Evolutionary conservation across 2,329 filamentous ascomycete genomes (phyloP), one percentile per base, ranked within the genome.

Genomic region (Zasmidium cellare): DNA sequence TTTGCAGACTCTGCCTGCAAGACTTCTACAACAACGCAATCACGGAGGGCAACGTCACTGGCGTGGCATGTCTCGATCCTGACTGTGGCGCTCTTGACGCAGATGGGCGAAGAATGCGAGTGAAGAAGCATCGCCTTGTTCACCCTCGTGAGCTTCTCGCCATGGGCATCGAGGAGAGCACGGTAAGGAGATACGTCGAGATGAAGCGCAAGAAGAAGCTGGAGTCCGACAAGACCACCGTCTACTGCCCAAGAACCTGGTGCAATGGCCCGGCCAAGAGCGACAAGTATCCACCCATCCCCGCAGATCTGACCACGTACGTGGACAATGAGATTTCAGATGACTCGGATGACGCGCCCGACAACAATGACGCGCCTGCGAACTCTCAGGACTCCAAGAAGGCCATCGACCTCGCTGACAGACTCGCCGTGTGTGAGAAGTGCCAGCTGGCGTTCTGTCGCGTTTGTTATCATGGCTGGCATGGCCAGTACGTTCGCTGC

Each of bases 1-100:
- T 97, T 71, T 99, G 94, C 73, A 78, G 88, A 18, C 75, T 85
- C n/a, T 99, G 94, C 69, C 79, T 99, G 2, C 88, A 90, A 62
- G 91, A 93, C 67, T 97, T 93, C 66, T 97, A 96, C 80, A 91
- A 88, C 65, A 87, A 86, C 62, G 92, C 91, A 64, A 97, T 99
- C 67, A 85, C 80, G 0, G 90, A 96, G 69, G 94, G 94, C 1
- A 88, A 96, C 67, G 79, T 99, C 18, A 81, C 86, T 50, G 84
- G 84, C 7, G 87, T 99, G 25, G 88, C 87, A 62, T 99, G 94
- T 69, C 80, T 96, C 25, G 83, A 87, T 12, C 91, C 91, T 0
- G 84, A 84, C 57, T 99, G 94, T 68, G 88, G 89, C 41, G 88
- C 88, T 67, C 80, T 87, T 69, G 63, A 75, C 16, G 62, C 59